phyloP scores from a whole-genome alignment of 2,329 filamentous ascomycete species.

The Plenodomus tracheiphilus region DNA sequence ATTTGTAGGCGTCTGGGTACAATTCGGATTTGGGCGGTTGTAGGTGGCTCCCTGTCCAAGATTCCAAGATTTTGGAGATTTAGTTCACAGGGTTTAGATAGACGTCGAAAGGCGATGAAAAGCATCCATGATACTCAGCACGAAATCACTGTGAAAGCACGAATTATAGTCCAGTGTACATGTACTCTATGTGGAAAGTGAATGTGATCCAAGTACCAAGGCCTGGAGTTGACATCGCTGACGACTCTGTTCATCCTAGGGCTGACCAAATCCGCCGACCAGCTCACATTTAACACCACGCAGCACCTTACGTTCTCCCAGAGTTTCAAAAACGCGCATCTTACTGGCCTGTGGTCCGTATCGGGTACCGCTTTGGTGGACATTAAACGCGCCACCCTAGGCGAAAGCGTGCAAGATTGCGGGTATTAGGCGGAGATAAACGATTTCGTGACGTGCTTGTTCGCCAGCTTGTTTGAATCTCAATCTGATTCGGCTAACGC shows the following conservation, averaged over 20 bases:
- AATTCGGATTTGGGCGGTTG: conserved; percentile 1
- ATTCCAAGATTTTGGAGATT: neutral
- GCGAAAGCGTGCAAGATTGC: neutral
- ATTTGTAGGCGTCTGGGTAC: conserved; percentile 7
- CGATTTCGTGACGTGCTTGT: conserved; percentile 8
- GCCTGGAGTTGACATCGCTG: too few species aligned
- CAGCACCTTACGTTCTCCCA: too few species aligned
- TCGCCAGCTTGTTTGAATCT: conserved; percentile 4
- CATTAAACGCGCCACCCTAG: neutral
- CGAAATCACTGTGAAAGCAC: too few species aligned
- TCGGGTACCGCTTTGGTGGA: neutral
- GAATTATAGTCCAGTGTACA: too few species aligned
- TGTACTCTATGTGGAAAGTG: too few species aligned
- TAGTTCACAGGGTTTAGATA: conserved; percentile 9
- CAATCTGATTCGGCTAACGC: neutral
- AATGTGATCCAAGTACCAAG: too few species aligned
- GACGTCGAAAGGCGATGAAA: conserved; percentile 13
- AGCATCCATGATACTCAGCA: neutral
- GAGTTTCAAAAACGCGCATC: too few species aligned
- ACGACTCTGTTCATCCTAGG: too few species aligned
- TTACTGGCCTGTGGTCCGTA: neutral
- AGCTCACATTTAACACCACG: too few species aligned
- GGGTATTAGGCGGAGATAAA: conserved; percentile 6
- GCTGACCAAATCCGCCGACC: too few species aligned
- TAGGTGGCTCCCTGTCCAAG: neutral